A percentile compares a stretch with the other conserved stretches of the same genome.
Conservation (phyloP, 805 yeast genomes). For the Candida coleopterorum region DNA sequence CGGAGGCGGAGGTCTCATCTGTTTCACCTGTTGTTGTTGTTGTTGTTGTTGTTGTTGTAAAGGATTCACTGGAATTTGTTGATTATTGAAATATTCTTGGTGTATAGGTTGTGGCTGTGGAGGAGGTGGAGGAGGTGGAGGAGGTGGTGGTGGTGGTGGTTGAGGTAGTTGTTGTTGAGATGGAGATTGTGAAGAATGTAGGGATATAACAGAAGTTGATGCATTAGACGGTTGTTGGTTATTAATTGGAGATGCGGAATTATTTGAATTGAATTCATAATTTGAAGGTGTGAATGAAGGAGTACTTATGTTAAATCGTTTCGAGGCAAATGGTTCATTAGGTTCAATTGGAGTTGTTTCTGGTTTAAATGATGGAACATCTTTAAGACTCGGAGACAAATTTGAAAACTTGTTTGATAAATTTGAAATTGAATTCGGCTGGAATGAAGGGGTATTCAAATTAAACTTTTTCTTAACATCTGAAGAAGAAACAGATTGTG, state of each 20-base stretch:
- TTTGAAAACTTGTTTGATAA: conserved; percentile 34
- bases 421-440: conserved; percentile 23
- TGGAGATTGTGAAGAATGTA: neutral
- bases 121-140: neutral
- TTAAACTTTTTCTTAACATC: conserved; percentile 27
- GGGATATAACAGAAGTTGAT: neutral
- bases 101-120: neutral
- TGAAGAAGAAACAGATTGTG: neutral
- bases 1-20: no score
- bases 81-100: neutral
- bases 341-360: conserved; percentile 22
- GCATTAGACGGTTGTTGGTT: neutral
- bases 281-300: conserved; percentile 35
- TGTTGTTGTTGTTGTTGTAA: neutral
- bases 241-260: conserved; percentile 3
- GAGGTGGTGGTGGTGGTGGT: neutral
- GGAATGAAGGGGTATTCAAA: conserved; percentile 40
- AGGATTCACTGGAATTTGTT: neutral
- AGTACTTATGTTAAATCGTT: conserved; percentile 35
- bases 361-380: conserved; percentile 48
- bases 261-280: conserved; percentile 1
- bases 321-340: conserved; percentile 6
- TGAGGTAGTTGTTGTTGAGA: neutral
- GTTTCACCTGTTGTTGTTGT: no score
- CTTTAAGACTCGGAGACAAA: conserved; percentile 46